phyloP scores from a whole-genome alignment of 140 eudicot genomes.

The Erigeron philadelphicus region DNA sequence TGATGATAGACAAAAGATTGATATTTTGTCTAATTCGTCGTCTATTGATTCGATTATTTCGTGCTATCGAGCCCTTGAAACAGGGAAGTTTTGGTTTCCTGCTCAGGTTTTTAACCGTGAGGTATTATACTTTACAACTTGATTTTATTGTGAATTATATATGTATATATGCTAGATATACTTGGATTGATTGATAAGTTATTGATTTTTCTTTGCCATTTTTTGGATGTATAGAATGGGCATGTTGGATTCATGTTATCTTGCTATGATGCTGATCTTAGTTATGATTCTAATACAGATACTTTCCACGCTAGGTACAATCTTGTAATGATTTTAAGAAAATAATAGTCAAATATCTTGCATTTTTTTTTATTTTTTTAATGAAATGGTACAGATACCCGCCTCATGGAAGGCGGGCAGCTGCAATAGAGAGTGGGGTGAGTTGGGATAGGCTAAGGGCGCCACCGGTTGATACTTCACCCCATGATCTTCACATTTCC shows the following conservation, averaged over 20 bases:
- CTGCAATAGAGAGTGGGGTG: constrained; percentile 66
- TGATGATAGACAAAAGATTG: constrained; percentile 18
- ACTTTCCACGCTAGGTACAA: constrained; percentile 82
- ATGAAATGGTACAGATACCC: constrained; percentile 55
- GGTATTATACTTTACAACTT: constrained; percentile 38
- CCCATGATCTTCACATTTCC: constrained; percentile 72
- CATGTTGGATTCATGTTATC: constrained; percentile 94
- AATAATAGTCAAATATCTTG: neutral
- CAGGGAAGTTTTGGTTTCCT: constrained; percentile 81
- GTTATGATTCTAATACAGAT: constrained; percentile 70
- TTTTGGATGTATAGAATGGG: constrained; percentile 58
- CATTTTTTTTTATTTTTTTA: constrained; percentile 14
- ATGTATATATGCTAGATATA: neutral
- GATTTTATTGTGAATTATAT: constrained; percentile 1
- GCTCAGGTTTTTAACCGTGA: constrained; percentile 97
- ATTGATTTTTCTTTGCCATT: neutral
- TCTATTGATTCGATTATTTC: constrained; percentile 54
- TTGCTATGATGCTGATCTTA: constrained; percentile 89
- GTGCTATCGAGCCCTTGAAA: constrained; percentile 57
- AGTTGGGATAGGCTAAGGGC: constrained; percentile 82
- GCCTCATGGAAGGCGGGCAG: constrained; percentile 85
- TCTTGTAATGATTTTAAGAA: neutral
- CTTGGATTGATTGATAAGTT: neutral
- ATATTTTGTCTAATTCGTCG: constrained; percentile 23
- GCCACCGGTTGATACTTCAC: constrained; percentile 59